Conservation (phyloP, 176 grass and related monocot genomes). For the Raddia guianensis region DNA sequence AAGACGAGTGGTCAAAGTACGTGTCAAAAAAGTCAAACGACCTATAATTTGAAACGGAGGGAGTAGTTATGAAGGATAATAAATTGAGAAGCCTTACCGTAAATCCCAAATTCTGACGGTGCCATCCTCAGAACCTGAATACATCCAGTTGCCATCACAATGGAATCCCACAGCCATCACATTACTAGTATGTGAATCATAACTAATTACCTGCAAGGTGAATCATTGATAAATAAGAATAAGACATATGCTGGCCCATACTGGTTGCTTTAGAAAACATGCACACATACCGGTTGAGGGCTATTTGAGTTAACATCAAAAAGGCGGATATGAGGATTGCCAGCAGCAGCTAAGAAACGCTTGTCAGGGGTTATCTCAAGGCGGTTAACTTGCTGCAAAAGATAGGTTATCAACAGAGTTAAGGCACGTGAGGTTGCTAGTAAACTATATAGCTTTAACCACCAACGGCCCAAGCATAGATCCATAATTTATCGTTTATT, state of each 20-base stretch:
- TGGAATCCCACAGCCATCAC: constrained; percentile 99
- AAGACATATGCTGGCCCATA: neutral
- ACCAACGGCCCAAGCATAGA: neutral
- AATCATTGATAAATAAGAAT: constrained; percentile 26
- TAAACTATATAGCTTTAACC: constrained; percentile 6
- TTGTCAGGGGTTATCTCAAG: constrained; percentile 99
- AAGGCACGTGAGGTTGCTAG: neutral
- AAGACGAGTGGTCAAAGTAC: too few species aligned
- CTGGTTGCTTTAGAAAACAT: constrained; percentile 30
- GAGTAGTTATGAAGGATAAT: constrained; percentile 15
- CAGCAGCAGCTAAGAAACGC: constrained; percentile 80
- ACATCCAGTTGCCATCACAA: constrained; percentile 99
- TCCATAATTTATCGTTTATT: neutral
- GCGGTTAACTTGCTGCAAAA: constrained; percentile 90
- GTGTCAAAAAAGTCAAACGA: too few species aligned
- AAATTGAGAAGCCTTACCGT: constrained; percentile 47
- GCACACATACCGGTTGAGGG: constrained; percentile 61
- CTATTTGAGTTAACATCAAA: constrained; percentile 95
- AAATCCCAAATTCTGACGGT: constrained; percentile 99
- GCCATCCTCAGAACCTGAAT: constrained; percentile 96
- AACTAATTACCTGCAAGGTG: constrained; percentile 75
- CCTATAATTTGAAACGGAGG: too few species aligned
- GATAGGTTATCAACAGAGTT: constrained; percentile 12
- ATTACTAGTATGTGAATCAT: constrained; percentile 97
- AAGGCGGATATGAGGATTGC: constrained; percentile 94